Base-by-base conservation (phyloP, 371 early-diverging fungal species). In the Zopfochytrium polystomum region DNA sequence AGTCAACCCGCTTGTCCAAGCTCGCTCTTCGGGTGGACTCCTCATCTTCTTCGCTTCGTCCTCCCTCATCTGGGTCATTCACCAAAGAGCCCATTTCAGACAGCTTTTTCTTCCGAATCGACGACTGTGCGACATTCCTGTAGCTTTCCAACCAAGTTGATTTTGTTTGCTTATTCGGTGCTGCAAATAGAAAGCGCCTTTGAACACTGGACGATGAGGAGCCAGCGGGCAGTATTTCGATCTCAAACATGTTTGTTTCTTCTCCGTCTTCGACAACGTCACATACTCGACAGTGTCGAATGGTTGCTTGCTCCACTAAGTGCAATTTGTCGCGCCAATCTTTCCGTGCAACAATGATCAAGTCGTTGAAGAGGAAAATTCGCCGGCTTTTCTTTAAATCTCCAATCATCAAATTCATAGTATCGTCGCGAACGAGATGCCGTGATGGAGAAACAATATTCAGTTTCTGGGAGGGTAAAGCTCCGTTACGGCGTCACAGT, bases 311-410 rank as follows among this genome's bases (percentile, higher is more conserved):
- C 44, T 78, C 77, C 50, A 80, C 60, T 1, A 77, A 64, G 42
- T 67, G 71, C 32, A 62, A 58, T 52, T 80, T 77, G 55, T 76
- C 76, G 52, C 75, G 38, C 79, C 79, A 79, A 58, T 81, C 81
- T 52, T 76, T 76, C 25, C 76, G 35, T 6, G 81, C 76, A 1
- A 77, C 27, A 4, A 81, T 70, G 9, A 81, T 27, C 20, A 77
- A 42, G 58, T 81, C 79, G 60, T 81, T 81, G 67, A 81, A 81
- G 23, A 81, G 55, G 55, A 79, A 75, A 4, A 79, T 61, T 47
- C 65, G 48, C 11, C 81, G 68, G 11, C 65, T 55, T 55, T 81
- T 78, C 35, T 65, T 68, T 49, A 20, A 53, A 44, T 71, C 67
- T 1, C 59, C 57, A 18, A 45, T 47, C 42, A 72, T 52, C 3